Evolutionary conservation across 2,329 filamentous ascomycete genomes (phyloP).

Genomic region (Talaromyces albobiverticillius): DNA sequence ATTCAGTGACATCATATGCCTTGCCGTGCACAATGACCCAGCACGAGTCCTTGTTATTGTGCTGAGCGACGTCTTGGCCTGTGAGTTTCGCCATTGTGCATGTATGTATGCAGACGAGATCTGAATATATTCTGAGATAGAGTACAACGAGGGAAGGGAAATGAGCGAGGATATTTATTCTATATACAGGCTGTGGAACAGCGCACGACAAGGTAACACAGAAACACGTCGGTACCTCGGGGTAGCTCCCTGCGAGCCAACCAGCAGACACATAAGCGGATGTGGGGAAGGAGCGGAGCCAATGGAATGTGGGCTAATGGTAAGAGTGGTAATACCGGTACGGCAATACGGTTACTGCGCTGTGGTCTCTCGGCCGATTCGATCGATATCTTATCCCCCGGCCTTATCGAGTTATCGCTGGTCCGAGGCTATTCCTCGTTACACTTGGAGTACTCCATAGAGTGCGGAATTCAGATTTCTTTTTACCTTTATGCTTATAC

Average conservation of each 20-base stretch:
- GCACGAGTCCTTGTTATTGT: conserved; percentile 78
- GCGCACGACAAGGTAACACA: background rate
- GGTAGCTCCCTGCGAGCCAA: conserved; percentile 2
- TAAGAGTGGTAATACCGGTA: too few relatives aligned
- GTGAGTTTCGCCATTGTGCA: conserved; percentile 36
- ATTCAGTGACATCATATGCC: conserved; percentile 87
- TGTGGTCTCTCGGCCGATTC: conserved; percentile 10
- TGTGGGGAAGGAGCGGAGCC: background rate
- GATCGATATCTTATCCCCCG: too few relatives aligned
- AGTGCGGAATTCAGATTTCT: too few relatives aligned
- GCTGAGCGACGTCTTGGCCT: conserved; percentile 63
- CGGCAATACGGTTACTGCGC: too few relatives aligned
- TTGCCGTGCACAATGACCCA: conserved; percentile 90
- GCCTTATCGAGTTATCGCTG: too few relatives aligned
- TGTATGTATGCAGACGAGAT: background rate
- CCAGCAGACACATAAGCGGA: background rate
- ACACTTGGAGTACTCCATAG: too few relatives aligned
- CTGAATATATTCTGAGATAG: background rate
- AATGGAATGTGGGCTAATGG: background rate
- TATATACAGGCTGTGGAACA: background rate
- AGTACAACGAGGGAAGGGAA: background rate
- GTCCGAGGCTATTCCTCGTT: too few relatives aligned
- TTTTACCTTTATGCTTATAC: too few relatives aligned
- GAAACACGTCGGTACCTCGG: conserved; percentile 1
- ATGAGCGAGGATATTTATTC: background rate